Percentiles rank a stretch among this genome's conserved stretches.
Conservation (phyloP, 331 rosid species). For the Telfairia occidentalis region DNA sequence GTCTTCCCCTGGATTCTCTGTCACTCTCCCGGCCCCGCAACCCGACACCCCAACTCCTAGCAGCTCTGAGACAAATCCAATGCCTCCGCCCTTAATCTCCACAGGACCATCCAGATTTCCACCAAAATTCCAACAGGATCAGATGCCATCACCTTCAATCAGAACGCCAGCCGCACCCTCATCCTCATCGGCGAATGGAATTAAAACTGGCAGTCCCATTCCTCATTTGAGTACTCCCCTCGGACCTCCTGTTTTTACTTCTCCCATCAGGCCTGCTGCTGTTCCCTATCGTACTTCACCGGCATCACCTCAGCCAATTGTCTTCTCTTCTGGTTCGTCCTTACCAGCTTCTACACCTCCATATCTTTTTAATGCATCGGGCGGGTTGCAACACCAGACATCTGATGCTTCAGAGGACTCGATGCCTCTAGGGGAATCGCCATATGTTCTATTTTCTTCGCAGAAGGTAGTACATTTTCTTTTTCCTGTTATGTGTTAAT, state of each 20-base stretch:
- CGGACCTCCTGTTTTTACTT: conserved; percentile 85
- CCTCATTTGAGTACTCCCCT: conserved; percentile 94
- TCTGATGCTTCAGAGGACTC: conserved; percentile 39
- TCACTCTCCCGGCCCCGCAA: conserved; percentile 24
- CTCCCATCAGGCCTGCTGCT: conserved; percentile 92
- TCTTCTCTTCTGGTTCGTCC: conserved; percentile 50
- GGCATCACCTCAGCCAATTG: conserved; percentile 78
- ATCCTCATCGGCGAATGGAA: conserved; percentile 60
- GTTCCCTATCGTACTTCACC: conserved; percentile 88
- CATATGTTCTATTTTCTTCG: conserved; percentile 81
- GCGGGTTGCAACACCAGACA: conserved; percentile 43
- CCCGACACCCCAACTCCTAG: conserved; percentile 30
- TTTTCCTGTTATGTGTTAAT: background rate
- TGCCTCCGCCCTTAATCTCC: conserved; percentile 34
- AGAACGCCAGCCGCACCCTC: conserved; percentile 34
- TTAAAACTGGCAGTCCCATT: conserved; percentile 50
- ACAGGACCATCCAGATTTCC: conserved; percentile 42
- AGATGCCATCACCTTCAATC: conserved; percentile 35
- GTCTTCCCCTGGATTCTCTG: conserved; percentile 49
- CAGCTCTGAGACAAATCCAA: conserved; percentile 35
- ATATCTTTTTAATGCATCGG: conserved; percentile 40
- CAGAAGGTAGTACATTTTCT: conserved; percentile 50
- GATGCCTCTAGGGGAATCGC: conserved; percentile 36
- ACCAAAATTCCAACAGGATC: conserved; percentile 56
- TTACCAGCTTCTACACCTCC: conserved; percentile 62